These are phyloP conservation scores for Carpinus viminea DNA, from an alignment of 306 rosid species.

Conservation along the genomic window DNA sequence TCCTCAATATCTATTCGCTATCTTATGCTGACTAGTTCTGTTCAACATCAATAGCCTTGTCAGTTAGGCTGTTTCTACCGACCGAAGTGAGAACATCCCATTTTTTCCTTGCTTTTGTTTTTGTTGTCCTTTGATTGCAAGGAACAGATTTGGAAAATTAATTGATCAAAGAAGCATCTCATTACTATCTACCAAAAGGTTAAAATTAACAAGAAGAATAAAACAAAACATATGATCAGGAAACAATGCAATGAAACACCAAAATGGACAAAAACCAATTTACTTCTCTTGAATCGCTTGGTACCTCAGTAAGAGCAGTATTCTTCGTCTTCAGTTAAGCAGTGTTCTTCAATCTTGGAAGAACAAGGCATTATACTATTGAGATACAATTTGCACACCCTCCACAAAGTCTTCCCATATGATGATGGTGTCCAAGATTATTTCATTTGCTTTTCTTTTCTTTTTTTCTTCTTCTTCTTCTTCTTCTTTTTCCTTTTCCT, in stretches of 20 bases:
- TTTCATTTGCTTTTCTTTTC: neutral
- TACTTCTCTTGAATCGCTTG: too few relatives aligned
- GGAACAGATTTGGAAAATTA: too few relatives aligned
- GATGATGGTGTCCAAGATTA: constrained; percentile 13
- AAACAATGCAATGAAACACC: neutral
- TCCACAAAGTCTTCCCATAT: neutral
- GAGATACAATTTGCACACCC: constrained; percentile 3
- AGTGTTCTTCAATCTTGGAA: constrained; percentile 1
- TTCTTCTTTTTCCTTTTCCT: neutral
- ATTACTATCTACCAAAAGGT: neutral
- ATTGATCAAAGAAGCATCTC: neutral
- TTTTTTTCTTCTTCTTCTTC: neutral
- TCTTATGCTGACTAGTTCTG: too few relatives aligned
- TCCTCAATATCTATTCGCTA: too few relatives aligned
- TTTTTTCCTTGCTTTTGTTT: too few relatives aligned
- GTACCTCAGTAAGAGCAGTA: too few relatives aligned
- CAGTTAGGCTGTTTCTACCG: too few relatives aligned
- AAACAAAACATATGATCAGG: neutral
- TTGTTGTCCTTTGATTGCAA: too few relatives aligned
- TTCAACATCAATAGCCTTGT: too few relatives aligned
- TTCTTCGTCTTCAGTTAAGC: neutral
- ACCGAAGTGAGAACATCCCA: too few relatives aligned
- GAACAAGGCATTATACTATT: neutral
- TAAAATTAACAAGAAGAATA: neutral
- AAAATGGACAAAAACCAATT: neutral